phyloP scores from a whole-genome alignment of 2,329 filamentous ascomycete species.

The Drechslerella stenobrocha region DNA sequence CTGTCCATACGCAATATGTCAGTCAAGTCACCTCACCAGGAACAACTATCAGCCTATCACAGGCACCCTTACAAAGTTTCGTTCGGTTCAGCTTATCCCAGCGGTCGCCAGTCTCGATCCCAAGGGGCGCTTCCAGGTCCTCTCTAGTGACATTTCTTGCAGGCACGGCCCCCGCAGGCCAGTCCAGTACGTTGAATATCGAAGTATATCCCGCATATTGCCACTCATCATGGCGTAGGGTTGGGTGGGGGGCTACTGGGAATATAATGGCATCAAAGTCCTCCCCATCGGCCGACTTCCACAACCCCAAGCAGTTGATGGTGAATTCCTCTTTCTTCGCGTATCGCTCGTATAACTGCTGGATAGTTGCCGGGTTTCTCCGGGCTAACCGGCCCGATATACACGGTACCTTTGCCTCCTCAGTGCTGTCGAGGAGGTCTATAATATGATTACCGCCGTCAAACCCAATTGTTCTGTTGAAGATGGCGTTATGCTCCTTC shows the following conservation, averaged over 20 bases:
- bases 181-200: conserved; percentile 66
- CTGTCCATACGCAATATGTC: conserved; percentile 24
- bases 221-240: conserved; percentile 66
- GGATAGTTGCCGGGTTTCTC: conserved; percentile 58
- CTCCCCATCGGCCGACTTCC: conserved; percentile 59
- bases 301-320: conserved; percentile 63
- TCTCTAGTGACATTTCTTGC: conserved; percentile 35
- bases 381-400: conserved; percentile 61
- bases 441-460: conserved; percentile 64
- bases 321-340: conserved; percentile 61
- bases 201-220: conserved; percentile 67
- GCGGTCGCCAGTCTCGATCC: conserved; percentile 27
- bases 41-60: not conserved
- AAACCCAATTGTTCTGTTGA: conserved; percentile 64
- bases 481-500: conserved; percentile 62
- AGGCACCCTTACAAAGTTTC: conserved; percentile 34
- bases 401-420: conserved; percentile 66
- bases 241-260: conserved; percentile 67
- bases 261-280: conserved; percentile 66
- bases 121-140: conserved; percentile 33
- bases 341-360: conserved; percentile 61
- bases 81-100: conserved; percentile 44
- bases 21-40: conserved; percentile 10
- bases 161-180: conserved; percentile 60
- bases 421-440: conserved; percentile 62